Evolutionary conservation across 2,329 filamentous ascomycete genomes (phyloP).

Genomic region (Trichophyton mentagrophytes): DNA sequence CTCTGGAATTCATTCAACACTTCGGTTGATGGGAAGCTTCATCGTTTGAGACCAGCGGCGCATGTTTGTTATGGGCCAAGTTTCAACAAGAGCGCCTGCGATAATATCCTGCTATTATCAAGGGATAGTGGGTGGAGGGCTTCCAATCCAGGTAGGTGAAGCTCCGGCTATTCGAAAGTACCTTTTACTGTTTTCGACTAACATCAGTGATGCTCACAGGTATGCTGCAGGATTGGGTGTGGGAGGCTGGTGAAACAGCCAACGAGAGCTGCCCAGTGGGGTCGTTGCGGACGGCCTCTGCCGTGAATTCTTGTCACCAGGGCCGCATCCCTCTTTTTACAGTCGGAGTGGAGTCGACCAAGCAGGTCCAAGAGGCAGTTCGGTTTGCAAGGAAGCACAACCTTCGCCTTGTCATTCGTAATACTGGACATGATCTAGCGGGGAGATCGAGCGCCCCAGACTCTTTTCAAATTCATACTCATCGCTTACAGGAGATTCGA

Average conservation of each 20-base stretch:
- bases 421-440: constrained; percentile 42
- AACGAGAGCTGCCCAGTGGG: constrained; percentile 4
- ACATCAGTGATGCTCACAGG: background rate
- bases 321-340: constrained; percentile 8
- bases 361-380: constrained; percentile 17
- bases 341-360: constrained; percentile 5
- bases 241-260: background rate
- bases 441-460: constrained; percentile 52
- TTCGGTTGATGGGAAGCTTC: constrained; percentile 6
- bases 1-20: constrained; percentile 5
- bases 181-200: background rate
- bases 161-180: too few relatives aligned
- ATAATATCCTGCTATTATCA: background rate
- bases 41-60: constrained; percentile 1
- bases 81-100: constrained; percentile 5
- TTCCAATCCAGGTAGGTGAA: background rate
- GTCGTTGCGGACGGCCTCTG: background rate
- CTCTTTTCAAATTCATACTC: constrained; percentile 23
- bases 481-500: constrained; percentile 18
- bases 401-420: constrained; percentile 37
- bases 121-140: constrained; percentile 6
- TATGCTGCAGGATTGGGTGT: background rate
- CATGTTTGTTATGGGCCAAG: constrained; percentile 5
- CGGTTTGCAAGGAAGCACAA: constrained; percentile 18
- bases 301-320: constrained; percentile 5